These are phyloP conservation scores for Fusarium nisikadoi DNA, from an alignment of 2,329 filamentous ascomycete genomes.

Conservation along the genomic window DNA sequence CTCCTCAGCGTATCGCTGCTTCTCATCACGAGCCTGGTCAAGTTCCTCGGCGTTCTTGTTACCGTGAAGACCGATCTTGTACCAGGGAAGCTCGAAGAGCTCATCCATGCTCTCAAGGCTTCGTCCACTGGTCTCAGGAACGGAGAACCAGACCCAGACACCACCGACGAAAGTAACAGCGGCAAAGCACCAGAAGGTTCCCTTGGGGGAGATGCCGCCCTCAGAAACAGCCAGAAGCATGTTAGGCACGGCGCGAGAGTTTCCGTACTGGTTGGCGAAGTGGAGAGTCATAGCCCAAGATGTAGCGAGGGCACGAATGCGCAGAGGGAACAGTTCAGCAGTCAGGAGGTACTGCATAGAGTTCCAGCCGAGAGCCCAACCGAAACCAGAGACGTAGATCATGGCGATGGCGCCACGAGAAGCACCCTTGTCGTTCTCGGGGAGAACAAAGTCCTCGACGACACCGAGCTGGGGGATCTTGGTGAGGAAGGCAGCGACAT, in stretches of 20 bases:
- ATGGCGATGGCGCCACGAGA: slow-evolving; percentile 76
- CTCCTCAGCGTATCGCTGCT: slow-evolving; percentile 53
- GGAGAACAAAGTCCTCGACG: slow-evolving; percentile 60
- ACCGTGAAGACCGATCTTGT: slow-evolving; percentile 72
- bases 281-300: slow-evolving; percentile 81
- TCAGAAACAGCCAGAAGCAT: slow-evolving; percentile 68
- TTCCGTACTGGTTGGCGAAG: slow-evolving; percentile 83
- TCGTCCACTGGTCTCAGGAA: slow-evolving; percentile 78
- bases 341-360: slow-evolving; percentile 82
- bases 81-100: slow-evolving; percentile 79
- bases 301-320: slow-evolving; percentile 76
- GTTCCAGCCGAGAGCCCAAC: slow-evolving; percentile 80
- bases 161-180: slow-evolving; percentile 75
- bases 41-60: slow-evolving; percentile 62
- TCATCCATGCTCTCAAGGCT: slow-evolving; percentile 76
- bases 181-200: slow-evolving; percentile 82
- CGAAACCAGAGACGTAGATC: slow-evolving; percentile 76
- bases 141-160: slow-evolving; percentile 75
- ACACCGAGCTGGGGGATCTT: slow-evolving; percentile 68
- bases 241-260: slow-evolving; percentile 77
- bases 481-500: slow-evolving; percentile 70
- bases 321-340: slow-evolving; percentile 79
- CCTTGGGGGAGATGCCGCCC: slow-evolving; percentile 66
- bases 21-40: slow-evolving; percentile 57
- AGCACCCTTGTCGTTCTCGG: slow-evolving; percentile 60